Conservation (phyloP, 2,329 filamentous ascomycete species). For the Erysiphe pulchra region DNA sequence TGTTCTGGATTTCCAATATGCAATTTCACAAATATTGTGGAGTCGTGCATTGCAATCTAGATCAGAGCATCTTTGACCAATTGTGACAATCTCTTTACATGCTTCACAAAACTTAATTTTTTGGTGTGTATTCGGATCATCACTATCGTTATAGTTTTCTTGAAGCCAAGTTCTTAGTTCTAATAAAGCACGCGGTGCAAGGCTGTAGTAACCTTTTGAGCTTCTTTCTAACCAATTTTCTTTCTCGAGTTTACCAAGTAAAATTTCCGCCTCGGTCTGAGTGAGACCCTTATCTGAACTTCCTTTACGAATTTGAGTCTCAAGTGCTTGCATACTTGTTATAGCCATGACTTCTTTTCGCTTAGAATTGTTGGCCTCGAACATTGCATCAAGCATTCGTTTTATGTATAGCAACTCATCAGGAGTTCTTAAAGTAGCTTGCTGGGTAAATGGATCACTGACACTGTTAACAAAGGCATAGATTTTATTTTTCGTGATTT, state of each 20-base stretch:
- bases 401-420: slow-evolving; percentile 84
- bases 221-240: slow-evolving; percentile 75
- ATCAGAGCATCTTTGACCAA: slow-evolving; percentile 51
- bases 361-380: slow-evolving; percentile 61
- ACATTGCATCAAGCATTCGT: slow-evolving; percentile 71
- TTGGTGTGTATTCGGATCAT: slow-evolving; percentile 32
- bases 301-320: slow-evolving; percentile 39
- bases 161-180: slow-evolving; percentile 66
- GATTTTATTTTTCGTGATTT: slow-evolving; percentile 36
- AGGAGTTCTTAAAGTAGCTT: slow-evolving; percentile 54
- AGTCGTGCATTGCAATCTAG: slow-evolving; percentile 42
- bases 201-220: slow-evolving; percentile 40
- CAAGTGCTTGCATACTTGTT: slow-evolving; percentile 47
- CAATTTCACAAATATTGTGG: slow-evolving; percentile 51
- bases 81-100: slow-evolving; percentile 72
- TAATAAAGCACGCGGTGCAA: slow-evolving; percentile 56
- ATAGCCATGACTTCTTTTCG: slow-evolving; percentile 67
- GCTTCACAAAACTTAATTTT: slow-evolving; percentile 70
- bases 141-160: slow-evolving; percentile 71
- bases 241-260: slow-evolving; percentile 42
- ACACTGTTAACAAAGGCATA: slow-evolving; percentile 75
- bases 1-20: slow-evolving; percentile 37
- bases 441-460: slow-evolving; percentile 61
- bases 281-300: slow-evolving; percentile 32
- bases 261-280: slow-evolving; percentile 48